phyloP scores from a whole-genome alignment of 164 flowering plant genomes.

The Echeveria elegans region DNA sequence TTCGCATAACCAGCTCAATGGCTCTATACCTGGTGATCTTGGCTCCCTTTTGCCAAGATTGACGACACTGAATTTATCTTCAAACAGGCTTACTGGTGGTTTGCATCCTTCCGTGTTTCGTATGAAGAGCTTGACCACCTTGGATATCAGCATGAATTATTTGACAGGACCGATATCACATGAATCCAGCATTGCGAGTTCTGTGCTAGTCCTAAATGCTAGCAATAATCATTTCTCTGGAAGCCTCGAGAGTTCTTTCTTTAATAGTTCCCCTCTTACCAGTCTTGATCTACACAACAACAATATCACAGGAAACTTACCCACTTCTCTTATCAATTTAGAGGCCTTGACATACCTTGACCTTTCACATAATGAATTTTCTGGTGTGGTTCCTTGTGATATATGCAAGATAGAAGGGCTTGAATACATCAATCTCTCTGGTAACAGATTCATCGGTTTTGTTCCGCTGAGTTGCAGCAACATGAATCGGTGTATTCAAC shows the following conservation, averaged over 20 bases:
- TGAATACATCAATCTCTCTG: no score
- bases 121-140: constrained; percentile 28
- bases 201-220: no score
- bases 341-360: no score
- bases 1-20: constrained; percentile 41
- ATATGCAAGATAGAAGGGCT: constrained; percentile 39
- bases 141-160: constrained; percentile 43
- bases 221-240: constrained; percentile 46
- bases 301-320: no score
- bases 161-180: constrained; percentile 33
- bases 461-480: constrained; percentile 36
- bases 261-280: constrained; percentile 37
- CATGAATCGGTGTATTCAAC: constrained; percentile 16
- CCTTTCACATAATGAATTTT: constrained; percentile 39
- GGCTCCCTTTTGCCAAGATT: constrained; percentile 28
- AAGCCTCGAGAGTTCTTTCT: no score
- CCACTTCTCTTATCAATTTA: no score
- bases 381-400: no score
- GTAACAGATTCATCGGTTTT: no score
- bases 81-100: constrained; percentile 32
- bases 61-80: no score
- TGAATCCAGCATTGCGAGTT: constrained; percentile 14
- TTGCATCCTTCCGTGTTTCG: constrained; percentile 34
- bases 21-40: constrained; percentile 33
- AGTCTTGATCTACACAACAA: no score